phyloP scores from a whole-genome alignment of 139 green algal species.

The Micromonas commoda region DNA sequence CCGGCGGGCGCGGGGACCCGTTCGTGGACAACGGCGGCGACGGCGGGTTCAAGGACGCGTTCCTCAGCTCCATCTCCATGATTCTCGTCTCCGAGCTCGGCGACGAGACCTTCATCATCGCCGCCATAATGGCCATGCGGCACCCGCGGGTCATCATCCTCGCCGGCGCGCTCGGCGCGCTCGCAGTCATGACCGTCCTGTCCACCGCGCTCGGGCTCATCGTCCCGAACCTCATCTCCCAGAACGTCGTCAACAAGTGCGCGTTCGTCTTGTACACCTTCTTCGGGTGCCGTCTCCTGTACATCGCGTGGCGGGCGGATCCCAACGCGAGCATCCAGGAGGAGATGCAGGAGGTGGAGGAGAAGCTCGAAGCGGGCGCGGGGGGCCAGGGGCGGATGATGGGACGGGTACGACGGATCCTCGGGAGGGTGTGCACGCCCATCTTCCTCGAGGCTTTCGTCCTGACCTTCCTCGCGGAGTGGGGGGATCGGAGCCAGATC shows the following conservation, averaged over 20 bases:
- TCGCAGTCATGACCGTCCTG: slow-evolving; percentile 50
- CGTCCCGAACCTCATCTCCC: slow-evolving; percentile 47
- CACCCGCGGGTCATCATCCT: slow-evolving; percentile 42
- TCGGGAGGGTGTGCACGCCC: slow-evolving; percentile 61
- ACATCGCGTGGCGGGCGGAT: slow-evolving; percentile 42
- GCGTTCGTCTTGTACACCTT: slow-evolving; percentile 51
- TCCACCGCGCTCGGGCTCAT: slow-evolving; percentile 41
- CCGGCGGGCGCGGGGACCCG: too few relatives aligned
- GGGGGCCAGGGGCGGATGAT: background rate
- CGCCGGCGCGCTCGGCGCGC: slow-evolving; percentile 37
- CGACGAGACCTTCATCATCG: slow-evolving; percentile 60
- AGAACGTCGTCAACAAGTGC: slow-evolving; percentile 35
- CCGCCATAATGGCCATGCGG: slow-evolving; percentile 52
- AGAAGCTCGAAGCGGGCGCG: slow-evolving; percentile 33
- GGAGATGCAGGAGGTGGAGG: slow-evolving; percentile 46
- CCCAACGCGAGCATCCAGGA: slow-evolving; percentile 9
- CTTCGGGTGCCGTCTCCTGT: slow-evolving; percentile 54
- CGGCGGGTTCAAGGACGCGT: slow-evolving; percentile 22
- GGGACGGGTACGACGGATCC: slow-evolving; percentile 11
- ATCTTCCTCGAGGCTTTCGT: slow-evolving; percentile 90
- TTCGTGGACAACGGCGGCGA: background rate
- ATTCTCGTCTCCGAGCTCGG: slow-evolving; percentile 42
- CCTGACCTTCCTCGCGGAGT: slow-evolving; percentile 97
- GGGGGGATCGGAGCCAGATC: slow-evolving; percentile 96
- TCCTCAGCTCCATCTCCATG: slow-evolving; percentile 15